Base-by-base conservation (phyloP, 179 eudicot genomes). In the Patellifolia procumbens region DNA sequence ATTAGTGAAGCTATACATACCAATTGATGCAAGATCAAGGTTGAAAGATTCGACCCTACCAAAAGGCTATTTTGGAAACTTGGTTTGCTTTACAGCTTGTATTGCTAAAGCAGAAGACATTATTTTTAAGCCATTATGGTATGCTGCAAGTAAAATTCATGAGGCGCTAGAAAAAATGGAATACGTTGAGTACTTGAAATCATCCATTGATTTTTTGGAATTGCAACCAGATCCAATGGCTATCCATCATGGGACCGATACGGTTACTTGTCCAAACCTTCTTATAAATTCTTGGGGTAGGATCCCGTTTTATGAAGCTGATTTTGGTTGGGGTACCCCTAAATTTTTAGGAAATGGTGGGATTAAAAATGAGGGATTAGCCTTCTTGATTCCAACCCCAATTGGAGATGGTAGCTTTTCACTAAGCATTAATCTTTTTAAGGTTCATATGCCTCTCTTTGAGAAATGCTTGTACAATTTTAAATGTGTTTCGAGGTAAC, bases 281-380 rank as follows among this genome's bases (percentile, higher is more conserved):
- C 59, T 73, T 55, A 82, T 89, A 19, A 84, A 77, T 35, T 82
- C 84, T 12, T 89, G 92, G 92, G 76, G 72, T 10, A 76, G 81
- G 70, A 60, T 87, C 46, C 90, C 88, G 0, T 52, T 80, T 11
- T 46, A 85, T 37, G 85, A 87, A 63, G 75, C 87, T 1, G 92
- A 87, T 59, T 87, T 87, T 55, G 92, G 92, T 9, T 89, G 88
- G 88, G 92, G 92, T 8, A 48, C 73, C 15, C 90, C 92, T 4
- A 75, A 83, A 34, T 70, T 79, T 73, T 81, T 80, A 77, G 92
- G 92, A 1, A 80, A 81, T 17, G 86, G 82, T 20, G 77, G 81
- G 49, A 74, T 86, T 15, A 52, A 73, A 12, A 70, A 53, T 35
- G 89, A 88, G 35, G 92, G 92, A 4, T 70, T 70, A n/a, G 61